A percentile compares a stretch with the other conserved stretches of the same genome.
Conservation (phyloP, 345 rosid genomes). For the Moricandia arvensis region DNA sequence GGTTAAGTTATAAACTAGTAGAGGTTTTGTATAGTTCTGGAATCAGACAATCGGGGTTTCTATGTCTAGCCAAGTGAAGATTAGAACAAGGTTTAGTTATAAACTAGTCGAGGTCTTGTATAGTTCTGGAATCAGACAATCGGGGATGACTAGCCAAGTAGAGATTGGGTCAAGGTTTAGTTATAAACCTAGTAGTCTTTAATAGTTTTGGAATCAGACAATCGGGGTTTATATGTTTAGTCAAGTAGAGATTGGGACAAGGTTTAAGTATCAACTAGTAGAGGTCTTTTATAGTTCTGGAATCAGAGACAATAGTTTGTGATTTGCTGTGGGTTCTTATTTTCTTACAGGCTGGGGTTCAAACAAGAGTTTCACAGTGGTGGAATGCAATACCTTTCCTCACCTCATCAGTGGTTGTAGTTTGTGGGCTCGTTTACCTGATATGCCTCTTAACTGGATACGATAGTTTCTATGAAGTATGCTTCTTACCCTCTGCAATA, state of each 20-base stretch:
- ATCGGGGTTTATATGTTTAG: too few relatives aligned
- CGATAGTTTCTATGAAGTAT: slow-evolving; percentile 76
- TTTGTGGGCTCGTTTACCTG: slow-evolving; percentile 67
- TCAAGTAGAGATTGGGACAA: too few relatives aligned
- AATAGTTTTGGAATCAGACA: not conserved
- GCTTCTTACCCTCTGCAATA: slow-evolving; percentile 84
- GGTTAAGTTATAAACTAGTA: not conserved
- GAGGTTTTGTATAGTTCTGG: not conserved
- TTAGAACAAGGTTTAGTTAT: too few relatives aligned
- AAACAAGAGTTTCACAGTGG: slow-evolving; percentile 74
- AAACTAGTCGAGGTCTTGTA: too few relatives aligned
- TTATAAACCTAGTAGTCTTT: not conserved
- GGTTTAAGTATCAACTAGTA: too few relatives aligned
- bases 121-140: not conserved
- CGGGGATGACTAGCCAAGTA: not conserved
- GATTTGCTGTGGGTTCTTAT: not conserved
- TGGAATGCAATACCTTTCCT: slow-evolving; percentile 91
- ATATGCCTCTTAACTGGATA: slow-evolving; percentile 81
- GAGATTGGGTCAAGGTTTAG: not conserved
- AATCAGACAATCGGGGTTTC: not conserved
- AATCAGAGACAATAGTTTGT: too few relatives aligned
- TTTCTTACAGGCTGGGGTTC: slow-evolving; percentile 67
- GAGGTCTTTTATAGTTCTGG: too few relatives aligned
- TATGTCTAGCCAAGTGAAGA: too few relatives aligned
- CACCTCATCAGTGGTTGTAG: slow-evolving; percentile 68